phyloP scores from a whole-genome alignment of 2,329 filamentous ascomycete species.

The Botrytis aclada region DNA sequence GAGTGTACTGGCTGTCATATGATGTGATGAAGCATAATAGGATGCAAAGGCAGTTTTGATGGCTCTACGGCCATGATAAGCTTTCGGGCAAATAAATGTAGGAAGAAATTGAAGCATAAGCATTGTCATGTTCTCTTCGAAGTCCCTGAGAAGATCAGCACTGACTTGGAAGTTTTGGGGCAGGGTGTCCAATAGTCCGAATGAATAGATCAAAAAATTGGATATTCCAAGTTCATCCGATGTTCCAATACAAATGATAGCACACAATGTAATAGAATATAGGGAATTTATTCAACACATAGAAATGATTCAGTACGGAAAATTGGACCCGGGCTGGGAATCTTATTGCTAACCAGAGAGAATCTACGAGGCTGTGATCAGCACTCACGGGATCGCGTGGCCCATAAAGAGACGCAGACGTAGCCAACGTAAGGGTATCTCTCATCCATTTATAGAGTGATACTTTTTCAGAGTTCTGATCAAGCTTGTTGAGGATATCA shows the following conservation, averaged over 20 bases:
- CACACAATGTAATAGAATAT: neutral
- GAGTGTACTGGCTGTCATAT: conserved; percentile 34
- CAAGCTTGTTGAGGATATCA: conserved; percentile 35
- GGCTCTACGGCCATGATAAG: conserved; percentile 40
- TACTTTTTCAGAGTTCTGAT: conserved; percentile 36
- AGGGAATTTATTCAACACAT: neutral
- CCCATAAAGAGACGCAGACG: conserved; percentile 45
- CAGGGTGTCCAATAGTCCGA: neutral
- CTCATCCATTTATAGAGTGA: conserved; percentile 43
- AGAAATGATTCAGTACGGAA: neutral
- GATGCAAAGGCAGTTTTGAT: conserved; percentile 38
- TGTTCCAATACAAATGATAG: neutral
- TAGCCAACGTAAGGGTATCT: conserved; percentile 42
- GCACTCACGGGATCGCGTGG: conserved; percentile 43
- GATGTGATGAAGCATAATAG: conserved; percentile 34
- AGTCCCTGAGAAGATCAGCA: conserved; percentile 29
- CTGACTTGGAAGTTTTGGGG: neutral
- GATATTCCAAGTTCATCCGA: neutral
- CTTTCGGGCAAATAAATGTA: conserved; percentile 37
- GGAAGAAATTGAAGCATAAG: conserved; percentile 39
- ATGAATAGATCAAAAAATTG: neutral
- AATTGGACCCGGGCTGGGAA: neutral
- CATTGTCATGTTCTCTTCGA: conserved; percentile 35
- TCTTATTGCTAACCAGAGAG: conserved; percentile 38
- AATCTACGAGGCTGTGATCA: conserved; percentile 40